Base-by-base conservation (phyloP, 768 basidiomycete genomes). In the Trametes maxima region DNA sequence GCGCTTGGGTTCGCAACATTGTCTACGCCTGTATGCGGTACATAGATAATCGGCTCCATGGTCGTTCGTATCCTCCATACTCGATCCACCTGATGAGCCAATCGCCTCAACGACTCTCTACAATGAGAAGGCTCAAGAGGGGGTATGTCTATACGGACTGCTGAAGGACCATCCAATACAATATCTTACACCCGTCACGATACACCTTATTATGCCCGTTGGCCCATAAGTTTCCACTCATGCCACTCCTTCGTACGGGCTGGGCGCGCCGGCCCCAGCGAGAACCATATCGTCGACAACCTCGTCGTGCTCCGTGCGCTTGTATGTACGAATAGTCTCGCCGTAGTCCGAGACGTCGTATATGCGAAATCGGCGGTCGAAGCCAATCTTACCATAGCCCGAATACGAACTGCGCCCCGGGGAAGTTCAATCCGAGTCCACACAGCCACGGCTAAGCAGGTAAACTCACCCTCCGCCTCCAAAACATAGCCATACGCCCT, bases 401-500 rank as follows among this genome's bases (percentile, higher is more conserved):
- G 89, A 88, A 71, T 91, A 94, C 6, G 91, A 92, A 6, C 88
- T 90, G 59, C 10, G 56, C 35, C 46, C 47, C 46, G 22, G 12
- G 21, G 17, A 21, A 21, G 17, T 59, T 49, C 1, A 46, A 22
- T 1, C 12, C 25, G 8, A 1, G 37, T 40, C 44, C 49, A 40
- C 24, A 21, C 24, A 22, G 44, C 3, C 12, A 46, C 17, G 5
- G 33, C 16, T 46, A 5, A 33, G 10, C 22, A n/a, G 28, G 19
- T 8, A 11, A 40, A 77, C 85, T 73, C 68, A 89, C 82, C 90
- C 88, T 72, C 91, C 92, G 42, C 92, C 92, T 8, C 89, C 89
- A 70, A 95, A 95, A 74, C 95, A 97, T 63, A 88, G 76, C 95
- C 96, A 98, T 14, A 98, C 82, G 11, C 92, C 92, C 59, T 87